These are phyloP conservation scores for Thelephora terrestris DNA, from an alignment of 1,284 basidiomycete species.

Conservation along the genomic window DNA sequence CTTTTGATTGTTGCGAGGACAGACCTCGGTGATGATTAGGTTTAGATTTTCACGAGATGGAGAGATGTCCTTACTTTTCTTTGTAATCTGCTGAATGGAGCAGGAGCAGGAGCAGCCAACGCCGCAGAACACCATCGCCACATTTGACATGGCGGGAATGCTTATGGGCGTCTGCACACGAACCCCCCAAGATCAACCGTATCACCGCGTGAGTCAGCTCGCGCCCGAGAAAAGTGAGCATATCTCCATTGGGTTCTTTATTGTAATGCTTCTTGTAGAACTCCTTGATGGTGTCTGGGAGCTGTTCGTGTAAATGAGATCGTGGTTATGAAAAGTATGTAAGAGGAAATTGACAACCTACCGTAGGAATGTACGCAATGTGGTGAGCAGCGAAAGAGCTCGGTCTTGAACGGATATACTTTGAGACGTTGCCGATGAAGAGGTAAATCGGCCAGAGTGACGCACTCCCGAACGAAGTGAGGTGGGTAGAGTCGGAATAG, in stretches of 20 bases:
- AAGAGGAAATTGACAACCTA: conserved; percentile 10
- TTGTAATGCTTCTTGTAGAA: too few relatives aligned
- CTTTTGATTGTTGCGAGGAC: too few relatives aligned
- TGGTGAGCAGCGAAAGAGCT: conserved; percentile 5
- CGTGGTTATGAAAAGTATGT: neutral
- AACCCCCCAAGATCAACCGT: too few relatives aligned
- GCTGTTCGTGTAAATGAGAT: conserved; percentile 4
- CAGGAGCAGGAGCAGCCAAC: too few relatives aligned
- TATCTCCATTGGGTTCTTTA: too few relatives aligned
- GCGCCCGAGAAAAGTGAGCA: conserved; percentile 11
- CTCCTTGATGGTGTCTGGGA: too few relatives aligned
- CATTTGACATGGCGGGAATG: too few relatives aligned
- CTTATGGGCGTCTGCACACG: too few relatives aligned
- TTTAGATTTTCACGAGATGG: too few relatives aligned
- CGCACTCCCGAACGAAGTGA: conserved; percentile 25
- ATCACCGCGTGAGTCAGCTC: conserved; percentile 18
- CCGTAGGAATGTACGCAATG: conserved; percentile 23
- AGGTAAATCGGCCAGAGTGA: conserved; percentile 29
- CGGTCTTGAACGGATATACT: conserved; percentile 22
- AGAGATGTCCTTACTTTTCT: too few relatives aligned
- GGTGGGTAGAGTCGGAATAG: conserved; percentile 28
- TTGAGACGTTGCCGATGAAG: conserved; percentile 26
- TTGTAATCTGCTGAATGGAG: too few relatives aligned
- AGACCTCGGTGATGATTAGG: conserved; percentile 8
- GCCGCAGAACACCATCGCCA: too few relatives aligned